Conservation (phyloP, 352 stramenopile species). For the Phytophthora parvispora region DNA sequence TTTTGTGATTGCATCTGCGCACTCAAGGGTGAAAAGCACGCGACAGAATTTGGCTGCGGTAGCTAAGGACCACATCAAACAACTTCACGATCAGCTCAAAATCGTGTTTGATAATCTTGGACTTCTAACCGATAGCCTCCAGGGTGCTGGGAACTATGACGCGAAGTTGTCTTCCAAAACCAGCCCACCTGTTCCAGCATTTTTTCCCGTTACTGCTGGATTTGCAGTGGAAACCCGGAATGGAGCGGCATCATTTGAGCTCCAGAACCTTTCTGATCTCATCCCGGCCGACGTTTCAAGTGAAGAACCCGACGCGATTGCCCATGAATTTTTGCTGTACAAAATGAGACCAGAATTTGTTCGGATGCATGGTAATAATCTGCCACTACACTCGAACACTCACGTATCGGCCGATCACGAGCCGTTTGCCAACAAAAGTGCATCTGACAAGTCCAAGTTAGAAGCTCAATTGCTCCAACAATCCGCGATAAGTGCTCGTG, state of each 20-base stretch:
- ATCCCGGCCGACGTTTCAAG: constrained; percentile 41
- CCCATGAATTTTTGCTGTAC: constrained; percentile 21
- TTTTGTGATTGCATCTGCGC: constrained; percentile 52
- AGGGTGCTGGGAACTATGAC: constrained; percentile 1
- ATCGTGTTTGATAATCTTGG: constrained; percentile 36
- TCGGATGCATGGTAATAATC: constrained; percentile 33
- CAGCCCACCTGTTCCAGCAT: constrained; percentile 16
- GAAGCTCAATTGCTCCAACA: constrained; percentile 50
- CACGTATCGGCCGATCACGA: constrained; percentile 13
- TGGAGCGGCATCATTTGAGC: constrained; percentile 6
- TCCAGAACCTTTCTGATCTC: constrained; percentile 45
- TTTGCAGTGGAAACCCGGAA: constrained; percentile 16
- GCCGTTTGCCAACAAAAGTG: background rate
- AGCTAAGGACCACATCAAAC: constrained; percentile 3
- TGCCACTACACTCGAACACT: constrained; percentile 53
- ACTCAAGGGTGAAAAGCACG: constrained; percentile 17
- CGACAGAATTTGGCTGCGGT: constrained; percentile 1
- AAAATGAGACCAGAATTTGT: constrained; percentile 73
- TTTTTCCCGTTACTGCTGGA: constrained; percentile 26
- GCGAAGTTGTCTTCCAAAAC: background rate
- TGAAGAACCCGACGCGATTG: constrained; percentile 9
- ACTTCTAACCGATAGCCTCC: constrained; percentile 46
- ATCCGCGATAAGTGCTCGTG: constrained; percentile 38
- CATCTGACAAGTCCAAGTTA: constrained; percentile 14
- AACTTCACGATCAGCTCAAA: constrained; percentile 26